These are phyloP conservation scores for Adansonia grandidieri DNA, from an alignment of 441 rosid genomes.

Conservation along the genomic window DNA sequence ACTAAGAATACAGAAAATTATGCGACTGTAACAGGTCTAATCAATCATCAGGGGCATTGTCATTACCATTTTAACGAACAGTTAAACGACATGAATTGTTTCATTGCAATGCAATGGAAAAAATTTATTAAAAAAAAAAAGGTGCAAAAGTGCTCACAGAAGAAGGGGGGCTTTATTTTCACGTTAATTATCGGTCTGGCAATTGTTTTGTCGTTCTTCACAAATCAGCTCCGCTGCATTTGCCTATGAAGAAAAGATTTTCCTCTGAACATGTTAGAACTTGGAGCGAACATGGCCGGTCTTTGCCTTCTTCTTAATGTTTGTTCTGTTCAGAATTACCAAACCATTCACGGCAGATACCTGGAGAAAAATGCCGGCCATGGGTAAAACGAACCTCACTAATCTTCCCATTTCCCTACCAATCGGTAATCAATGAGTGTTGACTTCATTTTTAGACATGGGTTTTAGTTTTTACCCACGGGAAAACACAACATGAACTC, in stretches of 20 bases:
- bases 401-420: background rate
- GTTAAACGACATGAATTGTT: background rate
- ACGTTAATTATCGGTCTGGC: background rate
- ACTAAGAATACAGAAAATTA: background rate
- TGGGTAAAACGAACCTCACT: background rate
- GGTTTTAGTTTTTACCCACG: background rate
- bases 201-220: background rate
- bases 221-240: background rate
- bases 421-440: background rate
- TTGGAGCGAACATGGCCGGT: background rate
- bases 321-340: background rate
- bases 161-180: background rate
- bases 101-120: background rate
- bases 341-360: background rate
- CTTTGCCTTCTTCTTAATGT: background rate
- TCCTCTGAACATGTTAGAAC: too few relatives aligned
- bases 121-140: background rate
- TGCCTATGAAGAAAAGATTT: background rate
- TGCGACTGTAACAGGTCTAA: background rate
- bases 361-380: background rate
- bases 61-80: conserved; percentile 1
- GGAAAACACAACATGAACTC: background rate
- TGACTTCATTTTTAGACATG: background rate
- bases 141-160: background rate
- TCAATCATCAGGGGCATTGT: background rate